Percentiles rank a stretch among this genome's conserved stretches.
Conservation (phyloP, 108 stramenopile species). For the Ochromonas danica region DNA sequence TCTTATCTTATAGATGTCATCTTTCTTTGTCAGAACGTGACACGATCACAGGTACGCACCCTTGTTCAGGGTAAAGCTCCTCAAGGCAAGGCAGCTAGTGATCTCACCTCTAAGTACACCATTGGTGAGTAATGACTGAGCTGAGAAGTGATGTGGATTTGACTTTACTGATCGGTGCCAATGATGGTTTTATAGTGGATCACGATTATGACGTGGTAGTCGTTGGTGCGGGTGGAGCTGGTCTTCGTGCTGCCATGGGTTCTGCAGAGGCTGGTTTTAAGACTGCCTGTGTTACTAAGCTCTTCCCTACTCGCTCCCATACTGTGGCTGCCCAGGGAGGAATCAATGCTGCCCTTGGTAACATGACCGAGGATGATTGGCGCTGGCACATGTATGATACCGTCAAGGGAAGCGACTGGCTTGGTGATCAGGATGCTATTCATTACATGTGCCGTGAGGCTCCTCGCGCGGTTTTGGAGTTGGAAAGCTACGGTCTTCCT, state of each 20-base stretch:
- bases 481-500: slow-evolving; percentile 75
- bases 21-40: no score
- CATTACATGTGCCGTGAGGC: slow-evolving; percentile 99
- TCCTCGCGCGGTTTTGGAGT: slow-evolving; percentile 88
- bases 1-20: no score
- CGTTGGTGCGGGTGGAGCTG: slow-evolving; percentile 95
- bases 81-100: background rate
- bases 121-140: background rate
- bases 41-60: no score
- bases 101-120: slow-evolving; percentile 10
- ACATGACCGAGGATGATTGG: slow-evolving; percentile 94
- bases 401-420: slow-evolving; percentile 97
- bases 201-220: slow-evolving; percentile 98
- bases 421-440: slow-evolving; percentile 99
- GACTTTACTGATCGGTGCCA: background rate
- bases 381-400: slow-evolving; percentile 99
- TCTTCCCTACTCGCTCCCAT: slow-evolving; percentile 97
- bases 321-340: slow-evolving; percentile 99
- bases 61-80: no score
- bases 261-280: slow-evolving; percentile 94
- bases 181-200: slow-evolving; percentile 65
- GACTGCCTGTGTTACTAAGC: slow-evolving; percentile 98
- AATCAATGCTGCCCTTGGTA: slow-evolving; percentile 98
- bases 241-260: slow-evolving; percentile 98
- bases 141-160: background rate